Evolutionary conservation across 352 stramenopile genomes (phyloP).

Genomic region (Globisporangium lucens): DNA sequence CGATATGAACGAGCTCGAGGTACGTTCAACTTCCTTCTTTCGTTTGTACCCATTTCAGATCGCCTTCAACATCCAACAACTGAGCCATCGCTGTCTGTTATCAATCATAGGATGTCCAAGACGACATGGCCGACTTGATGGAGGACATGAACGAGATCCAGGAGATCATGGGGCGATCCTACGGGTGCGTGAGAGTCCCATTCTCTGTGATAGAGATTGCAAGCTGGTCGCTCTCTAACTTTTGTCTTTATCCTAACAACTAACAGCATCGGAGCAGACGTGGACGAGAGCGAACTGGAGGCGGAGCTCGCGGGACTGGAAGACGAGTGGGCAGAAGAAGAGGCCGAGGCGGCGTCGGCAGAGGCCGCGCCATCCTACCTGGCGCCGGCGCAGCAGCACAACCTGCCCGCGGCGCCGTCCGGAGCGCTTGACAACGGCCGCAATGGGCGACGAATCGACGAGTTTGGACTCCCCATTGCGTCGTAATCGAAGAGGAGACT

Average conservation of each 20-base stretch:
- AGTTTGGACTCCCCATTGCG: constrained; percentile 69
- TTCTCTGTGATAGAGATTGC: background rate
- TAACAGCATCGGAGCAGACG: constrained; percentile 80
- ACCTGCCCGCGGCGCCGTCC: constrained; percentile 55
- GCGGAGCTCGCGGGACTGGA: constrained; percentile 93
- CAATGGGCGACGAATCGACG: constrained; percentile 43
- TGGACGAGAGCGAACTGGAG: constrained; percentile 95
- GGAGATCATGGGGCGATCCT: constrained; percentile 94
- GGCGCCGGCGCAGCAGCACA: constrained; percentile 43
- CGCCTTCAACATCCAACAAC: background rate
- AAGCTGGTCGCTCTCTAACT: background rate
- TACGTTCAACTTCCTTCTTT: constrained; percentile 14
- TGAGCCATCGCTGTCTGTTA: background rate
- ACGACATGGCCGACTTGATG: constrained; percentile 97
- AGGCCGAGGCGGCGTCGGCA: constrained; percentile 33
- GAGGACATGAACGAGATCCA: constrained; percentile 99
- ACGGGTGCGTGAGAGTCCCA: constrained; percentile 54
- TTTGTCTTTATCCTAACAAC: background rate
- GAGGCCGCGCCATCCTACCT: constrained; percentile 69
- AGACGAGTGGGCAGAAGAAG: constrained; percentile 91
- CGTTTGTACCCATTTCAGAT: background rate
- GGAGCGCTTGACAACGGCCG: constrained; percentile 31
- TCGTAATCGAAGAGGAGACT: background rate
- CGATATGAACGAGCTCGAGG: constrained; percentile 95
- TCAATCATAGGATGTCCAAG: constrained; percentile 83